Evolutionary conservation across 768 basidiomycete species (phyloP), one percentile per base, ranked within the genome.

Genomic region (Mycena albidolilacea): DNA sequence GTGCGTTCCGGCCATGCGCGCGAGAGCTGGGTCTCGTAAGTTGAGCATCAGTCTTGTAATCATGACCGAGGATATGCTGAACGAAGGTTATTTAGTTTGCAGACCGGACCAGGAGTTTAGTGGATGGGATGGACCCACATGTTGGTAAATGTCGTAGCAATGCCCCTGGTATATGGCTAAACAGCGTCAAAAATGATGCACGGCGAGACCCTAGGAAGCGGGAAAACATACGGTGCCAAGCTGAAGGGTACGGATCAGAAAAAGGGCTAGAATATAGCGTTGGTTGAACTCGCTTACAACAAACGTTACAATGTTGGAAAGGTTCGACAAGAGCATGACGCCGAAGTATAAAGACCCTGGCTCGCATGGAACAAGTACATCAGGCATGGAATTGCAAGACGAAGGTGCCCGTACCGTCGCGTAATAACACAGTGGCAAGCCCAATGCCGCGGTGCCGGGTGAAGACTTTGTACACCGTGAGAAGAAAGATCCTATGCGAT

Each of bases 291-390:
- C 37, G 50, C 62, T 57, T 30, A 64, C 69, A 41, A 46, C 50
- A 38, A 63, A 57, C 4, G 69, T 70, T 15, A 64, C n/a, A 21
- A 70, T 63, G 62, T 64, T 64, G n/a, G 50, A 52, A 6, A 64
- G 14, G 23, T 70, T 64, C 7, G 19, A 43, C 17, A 64, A 17
- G 2, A 70, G 52, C 15, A 70, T 57, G 50, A 64, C 69, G 3
- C 69, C 64, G 52, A 41, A 5, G 23, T 23, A 23, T 23, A 23
- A 23, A 23, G 23, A 23, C 23, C 23, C 23, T 23, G 23, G 23
- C 23, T 2, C 23, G 23, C 23, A 23, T 23, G 23, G 23, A 23
- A 23, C 23, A 23, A 23, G 23, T 23, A 23, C 23, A 23, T 23
- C 23, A 23, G 23, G 23, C 23, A 23, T 23, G 23, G 23, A 23